Base-by-base conservation (phyloP, 2,329 filamentous ascomycete genomes). In the Curvularia lunata region DNA sequence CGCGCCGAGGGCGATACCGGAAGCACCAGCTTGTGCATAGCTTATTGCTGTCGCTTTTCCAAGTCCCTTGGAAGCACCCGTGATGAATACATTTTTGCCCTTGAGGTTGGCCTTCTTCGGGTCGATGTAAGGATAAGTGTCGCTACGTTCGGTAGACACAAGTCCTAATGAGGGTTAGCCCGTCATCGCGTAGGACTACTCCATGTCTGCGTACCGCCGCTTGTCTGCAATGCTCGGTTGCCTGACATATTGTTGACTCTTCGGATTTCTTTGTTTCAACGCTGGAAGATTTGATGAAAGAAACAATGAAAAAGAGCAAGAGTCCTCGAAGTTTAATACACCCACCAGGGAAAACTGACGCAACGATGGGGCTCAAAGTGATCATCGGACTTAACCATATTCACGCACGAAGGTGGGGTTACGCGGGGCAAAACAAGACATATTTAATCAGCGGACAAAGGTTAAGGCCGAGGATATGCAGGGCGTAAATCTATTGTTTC, bases 21-120 rank as follows among this genome's bases (percentile, higher is more conserved):
- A 80, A 42, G 81, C 82, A 5, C 85, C 85, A 3, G 85, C 84
- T 65, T 75, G 75, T 23, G 85, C 85, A 63, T 81, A 88, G 12
- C 82, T 81, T 18, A 83, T 64, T 1, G 84, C 84, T 4, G 81
- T 83, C 8, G 80, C 79, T 7, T 75, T 76, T 8, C 86, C 85
- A 25, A 86, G 79, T 4, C 85, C 84, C 56, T 80, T 82, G 3
- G 81, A 84, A 0, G 81, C 84, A 7, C 85, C 86, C 0, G 80
- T 84, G 48, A 88, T 81, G 59, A 88, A 76, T 41, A 83, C 73
- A 4, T 73, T 61, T 60, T 78, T 78, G 32, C 76, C 77, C 4
- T 38, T 47, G 16, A 70, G 56, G 25, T 67, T 34, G 38, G 60
- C 52, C 18, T 81, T 77, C 58, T 82, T 63, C 5, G 66, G 66